Evolutionary conservation across 768 basidiomycete species (phyloP), one percentile per base, ranked within the genome.

Genomic region (Lactifluus piperatus): DNA sequence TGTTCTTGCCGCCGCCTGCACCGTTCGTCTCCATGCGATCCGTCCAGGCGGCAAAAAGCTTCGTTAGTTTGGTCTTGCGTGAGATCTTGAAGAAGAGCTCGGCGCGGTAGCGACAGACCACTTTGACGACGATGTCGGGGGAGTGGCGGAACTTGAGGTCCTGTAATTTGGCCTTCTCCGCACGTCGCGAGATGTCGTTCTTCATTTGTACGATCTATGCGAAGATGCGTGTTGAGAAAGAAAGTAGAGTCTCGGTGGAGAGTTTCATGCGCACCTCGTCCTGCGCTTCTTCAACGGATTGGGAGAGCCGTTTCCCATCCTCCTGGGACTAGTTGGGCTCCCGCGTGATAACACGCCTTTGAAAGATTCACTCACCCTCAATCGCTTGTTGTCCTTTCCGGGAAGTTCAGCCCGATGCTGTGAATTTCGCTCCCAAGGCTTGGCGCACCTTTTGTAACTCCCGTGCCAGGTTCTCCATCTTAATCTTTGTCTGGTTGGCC

Each of bases 51-150:
- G 83, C 86, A 71, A 93, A 91, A 56, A 93, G 77, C 56, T 86
- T 80, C 56, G 85, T 83, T 34, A 94, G 76, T 69, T 91, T 92
- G 27, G 88, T 91, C 73, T 92, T 92, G 70, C 91, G 86, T 9
- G 88, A 89, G 64, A 94, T 90, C 72, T 91, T 93, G 81, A 94
- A 94, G 76, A 89, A 91, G 43, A 94, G 79, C 67, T 94, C 91
- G 4, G 91, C 89, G 47, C 91, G 87, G 69, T 92, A 92, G 65
- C 86, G 85, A 71, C 91, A 93, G 51, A 87, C 77, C 64, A 94
- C 89, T 70, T 91, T 92, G 73, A 93, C 83, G 52, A 92, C 85
- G 60, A 93, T 89, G 68, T 94, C 88, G n/a, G 88, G 88, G 78
- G 82, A 83, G 71, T 91, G 89, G 57, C 85, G 84, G 68, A 83